A percentile compares a stretch with the other conserved stretches of the same genome.
phyloP scores from a whole-genome alignment of 2,329 filamentous ascomycete species.

The Lasiodiplodia sp. region DNA sequence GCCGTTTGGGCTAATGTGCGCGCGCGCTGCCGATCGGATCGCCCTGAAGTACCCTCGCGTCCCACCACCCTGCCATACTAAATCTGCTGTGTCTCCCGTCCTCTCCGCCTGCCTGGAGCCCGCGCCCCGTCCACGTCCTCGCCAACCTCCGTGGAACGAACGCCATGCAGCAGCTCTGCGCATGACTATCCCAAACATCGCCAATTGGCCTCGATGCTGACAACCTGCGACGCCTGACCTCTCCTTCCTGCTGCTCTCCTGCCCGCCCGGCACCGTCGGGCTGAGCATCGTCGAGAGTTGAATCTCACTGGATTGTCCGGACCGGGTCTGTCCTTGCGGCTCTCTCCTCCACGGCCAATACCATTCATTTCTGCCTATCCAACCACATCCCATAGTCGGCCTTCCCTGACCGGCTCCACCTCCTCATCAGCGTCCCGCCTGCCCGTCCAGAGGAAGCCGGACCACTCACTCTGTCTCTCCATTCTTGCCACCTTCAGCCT shows the following conservation, averaged over 20 bases:
- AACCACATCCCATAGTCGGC: background rate
- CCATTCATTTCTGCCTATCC: conserved; percentile 18
- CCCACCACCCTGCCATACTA: conserved; percentile 22
- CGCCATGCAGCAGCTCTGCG: conserved; percentile 26
- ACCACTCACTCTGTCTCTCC: background rate
- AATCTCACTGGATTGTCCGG: background rate
- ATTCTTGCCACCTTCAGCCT: background rate
- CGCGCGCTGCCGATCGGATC: conserved; percentile 24
- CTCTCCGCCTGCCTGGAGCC: conserved; percentile 11
- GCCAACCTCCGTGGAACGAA: conserved; percentile 25
- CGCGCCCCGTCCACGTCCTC: conserved; percentile 23
- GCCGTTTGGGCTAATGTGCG: conserved; percentile 26
- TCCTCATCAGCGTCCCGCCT: conserved; percentile 4
- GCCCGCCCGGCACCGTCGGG: conserved; percentile 1
- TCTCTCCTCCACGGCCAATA: background rate
- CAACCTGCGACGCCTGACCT: conserved; percentile 20
- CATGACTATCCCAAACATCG: conserved; percentile 22
- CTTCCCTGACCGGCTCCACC: conserved; percentile 9
- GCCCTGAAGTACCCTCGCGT: conserved; percentile 27
- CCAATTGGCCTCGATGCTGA: conserved; percentile 29
- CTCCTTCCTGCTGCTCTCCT: conserved; percentile 8
- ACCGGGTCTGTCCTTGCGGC: conserved; percentile 11
- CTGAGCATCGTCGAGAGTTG: conserved; percentile 20
- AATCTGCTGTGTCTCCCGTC: conserved; percentile 17
- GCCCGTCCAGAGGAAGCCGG: background rate